Base-by-base conservation (phyloP, 257 asterid species). In the Gardenia jasminoides region DNA sequence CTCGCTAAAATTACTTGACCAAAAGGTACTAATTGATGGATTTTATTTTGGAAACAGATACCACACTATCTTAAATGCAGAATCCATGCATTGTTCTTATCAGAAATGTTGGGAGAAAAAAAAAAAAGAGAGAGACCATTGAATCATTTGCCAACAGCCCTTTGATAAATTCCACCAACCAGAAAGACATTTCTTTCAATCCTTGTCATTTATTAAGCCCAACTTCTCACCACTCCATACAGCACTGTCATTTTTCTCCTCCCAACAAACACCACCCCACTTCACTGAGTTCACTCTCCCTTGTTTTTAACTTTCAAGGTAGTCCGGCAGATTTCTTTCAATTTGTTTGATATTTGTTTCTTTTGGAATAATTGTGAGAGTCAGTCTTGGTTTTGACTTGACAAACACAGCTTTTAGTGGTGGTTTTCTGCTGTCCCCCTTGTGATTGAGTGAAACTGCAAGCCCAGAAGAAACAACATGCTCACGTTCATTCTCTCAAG, bases 131-230 rank as follows among this genome's bases (percentile, higher is more conserved):
- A n/a, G n/a, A n/a, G n/a, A 39, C 28, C 56, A 54, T 41, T 78
- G 47, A 78, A 70, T 56, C 17, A 71, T 31, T 47, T 46, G 43
- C 79, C 79, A 76, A 44, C 82, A 52, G 71, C 52, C 20, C 70
- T 62, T 78, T 54, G 66, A 70, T 70, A 58, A 82, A 82, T 80
- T 87, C 86, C 82, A 81, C 84, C 91, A 82, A 86, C 90, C 87
- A 69, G 67, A 74, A 74, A 80, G 50, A 52, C 78, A 54, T 72
- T 76, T 46, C 73, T 68, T 33, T 72, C 43, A 67, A 30, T n/a
- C 69, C 36, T 70, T 71, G 64, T 80, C 86, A 89, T 85, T 87
- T 79, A 90, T 83, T 84, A 81, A 67, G 30, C 88, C 83, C 86
- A 85, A 82, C 84, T 69, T 68, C 85, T 83, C 81, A 73, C 85